Evolutionary conservation across 331 rosid genomes (phyloP), one percentile per base, ranked within the genome.

Genomic region (Telfairia occidentalis): DNA sequence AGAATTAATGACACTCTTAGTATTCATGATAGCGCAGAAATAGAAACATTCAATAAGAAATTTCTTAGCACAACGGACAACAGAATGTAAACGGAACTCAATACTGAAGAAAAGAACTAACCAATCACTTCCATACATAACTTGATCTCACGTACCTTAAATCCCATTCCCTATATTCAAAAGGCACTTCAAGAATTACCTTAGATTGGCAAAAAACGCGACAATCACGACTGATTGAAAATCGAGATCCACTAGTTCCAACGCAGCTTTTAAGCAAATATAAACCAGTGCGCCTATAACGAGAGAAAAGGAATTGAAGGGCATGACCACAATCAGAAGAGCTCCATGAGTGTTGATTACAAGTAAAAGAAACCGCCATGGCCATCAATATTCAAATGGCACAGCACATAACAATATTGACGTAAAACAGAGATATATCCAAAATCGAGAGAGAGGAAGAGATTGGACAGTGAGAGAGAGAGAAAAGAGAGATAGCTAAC

Each of bases 161-260:
- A 66, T 6, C 29, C 34, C 34, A 40, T 1, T 66, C 16, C 50
- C 1, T 38, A 42, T 3, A 48, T 26, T 12, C 58, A 48, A 19
- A 45, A 77, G 52, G 77, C 79, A 64, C 28, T 57, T 48, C 7
- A 48, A 78, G 74, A 73, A 84, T 16, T 71, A 90, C 98, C 90
- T 87, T 67, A 50, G 85, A 82, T 78, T 85, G 88, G 85, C 86
- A 89, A 71, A 73, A 86, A 9, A 88, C 82, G 13, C 82, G 90
- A 59, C 77, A 61, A 46, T 78, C 83, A 76, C 76, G 79, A 9
- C 46, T 66, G 71, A 7, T 58, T 57, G 70, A 30, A 61, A 34
- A 42, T 66, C 77, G 77, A 49, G 26, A 5, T 74, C 81, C 59
- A 63, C 71, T 67, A n/a, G n/a, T n/a, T 53, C 35, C 71, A 23